A percentile compares a stretch with the other conserved stretches of the same genome.
phyloP scores from a whole-genome alignment of 768 basidiomycete genomes.

The Amanita rimosa region DNA sequence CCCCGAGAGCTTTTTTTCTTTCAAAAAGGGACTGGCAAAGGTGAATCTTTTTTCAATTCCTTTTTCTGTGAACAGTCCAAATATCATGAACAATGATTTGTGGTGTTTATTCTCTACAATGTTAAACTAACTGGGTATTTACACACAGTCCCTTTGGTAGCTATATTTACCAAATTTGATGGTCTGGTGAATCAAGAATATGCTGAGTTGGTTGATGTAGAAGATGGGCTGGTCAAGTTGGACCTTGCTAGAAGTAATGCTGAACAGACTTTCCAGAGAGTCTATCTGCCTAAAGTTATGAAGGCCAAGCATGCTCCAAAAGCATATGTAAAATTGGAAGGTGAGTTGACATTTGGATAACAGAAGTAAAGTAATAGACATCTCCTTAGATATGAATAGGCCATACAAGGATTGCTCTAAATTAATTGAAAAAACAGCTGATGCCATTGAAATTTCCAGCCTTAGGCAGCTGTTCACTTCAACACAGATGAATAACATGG shows the following conservation, averaged over 20 bases:
- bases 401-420: too few species aligned
- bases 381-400: conserved; percentile 13
- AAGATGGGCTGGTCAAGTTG: conserved; percentile 9
- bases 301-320: too few species aligned
- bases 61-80: too few species aligned
- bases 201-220: conserved; percentile 9
- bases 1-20: background rate
- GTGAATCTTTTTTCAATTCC: background rate
- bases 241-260: conserved; percentile 9
- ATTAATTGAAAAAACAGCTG: too few species aligned
- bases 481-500: too few species aligned
- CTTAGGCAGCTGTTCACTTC: too few species aligned
- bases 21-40: conserved; percentile 5
- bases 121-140: background rate
- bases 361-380: background rate
- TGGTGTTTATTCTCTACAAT: background rate
- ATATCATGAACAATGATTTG: too few species aligned
- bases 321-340: background rate
- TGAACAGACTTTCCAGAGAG: too few species aligned
- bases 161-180: conserved; percentile 27
- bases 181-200: too few species aligned
- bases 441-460: too few species aligned
- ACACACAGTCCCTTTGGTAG: conserved; percentile 28
- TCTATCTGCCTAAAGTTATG: too few species aligned
- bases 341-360: background rate